Conservation (phyloP, 1,139 yeast species). For the Protomyces pachydermus region DNA sequence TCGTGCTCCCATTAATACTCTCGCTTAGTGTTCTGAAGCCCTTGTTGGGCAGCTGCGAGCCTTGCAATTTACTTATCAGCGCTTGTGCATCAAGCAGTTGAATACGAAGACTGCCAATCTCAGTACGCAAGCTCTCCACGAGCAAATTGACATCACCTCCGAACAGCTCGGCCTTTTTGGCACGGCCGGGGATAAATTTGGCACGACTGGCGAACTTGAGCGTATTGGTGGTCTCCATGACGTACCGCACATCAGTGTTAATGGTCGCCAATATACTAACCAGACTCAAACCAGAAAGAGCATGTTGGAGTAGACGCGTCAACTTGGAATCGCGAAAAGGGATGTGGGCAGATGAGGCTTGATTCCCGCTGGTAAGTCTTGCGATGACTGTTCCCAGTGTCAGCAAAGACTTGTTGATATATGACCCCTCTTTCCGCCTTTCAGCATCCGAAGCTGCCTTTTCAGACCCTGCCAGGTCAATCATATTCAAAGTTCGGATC, state of each 20-base stretch:
- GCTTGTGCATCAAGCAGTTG: slow-evolving; percentile 9
- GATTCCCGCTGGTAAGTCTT: slow-evolving; percentile 45
- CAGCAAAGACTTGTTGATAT: slow-evolving; percentile 78
- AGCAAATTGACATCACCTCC: slow-evolving; percentile 6
- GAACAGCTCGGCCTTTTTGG: slow-evolving; percentile 11
- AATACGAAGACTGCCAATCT: not conserved
- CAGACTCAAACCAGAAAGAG: slow-evolving; percentile 77
- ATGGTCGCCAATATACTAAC: slow-evolving; percentile 87
- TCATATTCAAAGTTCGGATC: slow-evolving; percentile 64
- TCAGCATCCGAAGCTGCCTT: slow-evolving; percentile 75
- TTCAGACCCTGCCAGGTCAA: slow-evolving; percentile 95
- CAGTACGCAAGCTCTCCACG: slow-evolving; percentile 6
- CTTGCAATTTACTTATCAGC: not conserved
- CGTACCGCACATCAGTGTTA: slow-evolving; percentile 52
- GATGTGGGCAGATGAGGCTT: slow-evolving; percentile 48
- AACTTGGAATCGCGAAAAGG: slow-evolving; percentile 91
- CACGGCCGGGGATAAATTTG: slow-evolving; percentile 40
- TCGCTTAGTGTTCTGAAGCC: not conserved
- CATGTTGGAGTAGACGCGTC: slow-evolving; percentile 83
- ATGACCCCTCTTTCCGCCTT: slow-evolving; percentile 87
- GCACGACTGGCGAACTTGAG: slow-evolving; percentile 90
- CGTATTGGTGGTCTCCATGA: slow-evolving; percentile 78
- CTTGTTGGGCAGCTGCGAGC: not conserved
- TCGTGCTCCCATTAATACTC: not conserved
- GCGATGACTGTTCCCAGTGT: slow-evolving; percentile 88